Evolutionary conservation across 208 protist genomes (phyloP).

Genomic region (Crithidia acanthocephali): DNA sequence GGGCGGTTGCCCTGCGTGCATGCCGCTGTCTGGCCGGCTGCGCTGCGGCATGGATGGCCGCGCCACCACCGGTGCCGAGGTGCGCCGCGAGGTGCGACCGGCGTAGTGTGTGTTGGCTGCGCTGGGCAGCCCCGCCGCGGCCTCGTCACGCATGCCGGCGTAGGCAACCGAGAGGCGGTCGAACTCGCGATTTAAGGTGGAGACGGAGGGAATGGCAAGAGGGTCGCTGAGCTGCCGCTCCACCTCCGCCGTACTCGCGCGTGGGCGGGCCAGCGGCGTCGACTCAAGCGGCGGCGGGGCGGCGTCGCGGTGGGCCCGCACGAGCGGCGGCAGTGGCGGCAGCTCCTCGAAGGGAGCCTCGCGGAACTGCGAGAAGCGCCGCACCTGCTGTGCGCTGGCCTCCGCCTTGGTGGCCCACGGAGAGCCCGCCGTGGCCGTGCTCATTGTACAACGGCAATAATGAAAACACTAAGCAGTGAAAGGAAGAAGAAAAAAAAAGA

Average conservation of each 20-base stretch:
- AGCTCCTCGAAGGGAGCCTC: background rate
- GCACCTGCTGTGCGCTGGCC: constrained; percentile 21
- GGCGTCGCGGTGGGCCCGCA: background rate
- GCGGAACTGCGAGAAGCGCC: constrained; percentile 14
- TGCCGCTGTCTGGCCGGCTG: constrained; percentile 2
- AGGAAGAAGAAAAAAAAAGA: too few species aligned
- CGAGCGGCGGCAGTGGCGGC: constrained; percentile 9
- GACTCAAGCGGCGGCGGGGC: background rate
- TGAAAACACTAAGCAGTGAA: background rate
- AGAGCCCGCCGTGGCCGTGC: background rate
- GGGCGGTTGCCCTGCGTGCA: background rate
- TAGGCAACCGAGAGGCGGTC: constrained; percentile 25
- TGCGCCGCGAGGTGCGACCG: constrained; percentile 7
- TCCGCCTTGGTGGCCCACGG: constrained; percentile 23
- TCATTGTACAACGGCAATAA: background rate
- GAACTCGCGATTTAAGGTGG: constrained; percentile 29
- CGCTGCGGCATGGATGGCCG: constrained; percentile 4
- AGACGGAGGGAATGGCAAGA: constrained; percentile 18
- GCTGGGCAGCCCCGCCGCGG: background rate
- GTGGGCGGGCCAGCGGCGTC: background rate
- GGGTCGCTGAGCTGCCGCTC: background rate
- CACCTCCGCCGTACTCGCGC: background rate
- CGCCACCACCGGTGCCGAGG: constrained; percentile 20
- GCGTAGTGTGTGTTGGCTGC: background rate
- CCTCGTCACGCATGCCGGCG: constrained; percentile 11